Percentiles rank a stretch among this genome's conserved stretches.
phyloP scores from a whole-genome alignment of 257 asterid genomes.

The Lavandula angustifolia region DNA sequence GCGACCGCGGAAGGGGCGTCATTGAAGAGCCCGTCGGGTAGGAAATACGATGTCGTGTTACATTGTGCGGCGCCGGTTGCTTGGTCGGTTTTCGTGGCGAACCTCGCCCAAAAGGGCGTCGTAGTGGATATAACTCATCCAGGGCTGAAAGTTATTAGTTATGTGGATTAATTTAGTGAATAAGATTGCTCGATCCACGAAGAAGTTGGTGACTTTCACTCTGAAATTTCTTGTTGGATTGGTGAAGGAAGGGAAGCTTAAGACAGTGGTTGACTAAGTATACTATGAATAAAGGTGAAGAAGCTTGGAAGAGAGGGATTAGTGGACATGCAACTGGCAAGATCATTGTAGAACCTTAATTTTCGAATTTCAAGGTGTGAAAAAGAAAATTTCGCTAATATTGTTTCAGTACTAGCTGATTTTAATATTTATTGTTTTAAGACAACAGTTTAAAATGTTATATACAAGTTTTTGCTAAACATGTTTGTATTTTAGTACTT shows the following conservation, averaged over 20 bases:
- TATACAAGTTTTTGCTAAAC: too few species aligned
- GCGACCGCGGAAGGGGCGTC: constrained; percentile 60
- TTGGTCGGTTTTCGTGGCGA: constrained; percentile 63
- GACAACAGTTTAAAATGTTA: too few species aligned
- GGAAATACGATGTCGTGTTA: constrained; percentile 63
- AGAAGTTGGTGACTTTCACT: constrained; percentile 47
- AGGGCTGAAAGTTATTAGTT: constrained; percentile 36
- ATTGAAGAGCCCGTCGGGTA: constrained; percentile 63
- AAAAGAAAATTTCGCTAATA: too few species aligned
- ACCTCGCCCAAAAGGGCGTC: constrained; percentile 45
- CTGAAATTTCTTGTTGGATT: constrained; percentile 51
- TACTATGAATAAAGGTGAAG: constrained; percentile 50
- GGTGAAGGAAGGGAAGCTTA: constrained; percentile 65
- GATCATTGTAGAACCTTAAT: constrained; percentile 46
- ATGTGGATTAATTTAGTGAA: constrained; percentile 45
- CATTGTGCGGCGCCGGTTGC: constrained; percentile 49
- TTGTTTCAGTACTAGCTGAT: too few species aligned
- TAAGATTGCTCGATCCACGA: constrained; percentile 47
- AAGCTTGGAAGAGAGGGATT: constrained; percentile 60
- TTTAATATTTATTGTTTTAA: too few species aligned
- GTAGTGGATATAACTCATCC: constrained; percentile 59
- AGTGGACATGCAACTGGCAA: constrained; percentile 82
- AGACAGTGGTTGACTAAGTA: constrained; percentile 53
- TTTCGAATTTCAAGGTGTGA: not conserved
- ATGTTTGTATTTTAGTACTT: too few species aligned